Conservation (phyloP, 2,329 filamentous ascomycete species). For the Zasmidium angulare region DNA sequence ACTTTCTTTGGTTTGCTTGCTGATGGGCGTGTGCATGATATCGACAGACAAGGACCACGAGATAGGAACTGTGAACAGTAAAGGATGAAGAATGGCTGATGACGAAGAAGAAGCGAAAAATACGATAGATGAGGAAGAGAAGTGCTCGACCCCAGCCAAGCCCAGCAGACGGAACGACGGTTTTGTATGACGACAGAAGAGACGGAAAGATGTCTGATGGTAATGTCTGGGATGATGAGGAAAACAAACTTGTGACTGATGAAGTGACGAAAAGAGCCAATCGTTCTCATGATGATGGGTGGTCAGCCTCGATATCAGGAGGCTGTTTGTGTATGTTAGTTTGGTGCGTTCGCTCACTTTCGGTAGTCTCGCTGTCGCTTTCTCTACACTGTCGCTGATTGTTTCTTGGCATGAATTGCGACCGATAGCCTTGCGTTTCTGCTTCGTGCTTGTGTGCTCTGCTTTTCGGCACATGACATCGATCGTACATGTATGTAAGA, state of each 20-base stretch:
- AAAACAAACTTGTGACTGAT: no score
- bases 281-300: not conserved
- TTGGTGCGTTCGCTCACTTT: not conserved
- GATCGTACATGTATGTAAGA: not conserved
- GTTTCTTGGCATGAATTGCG: not conserved
- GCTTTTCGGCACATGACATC: not conserved
- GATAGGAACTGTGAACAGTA: constrained; percentile 1
- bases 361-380: not conserved
- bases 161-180: not conserved
- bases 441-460: not conserved
- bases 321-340: constrained; percentile 1
- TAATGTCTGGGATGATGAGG: constrained; percentile 1
- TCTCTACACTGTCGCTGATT: not conserved
- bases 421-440: no score
- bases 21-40: constrained; percentile 5
- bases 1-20: not conserved
- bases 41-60: not conserved
- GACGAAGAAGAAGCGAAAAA: constrained; percentile 2
- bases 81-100: constrained; percentile 2
- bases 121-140: constrained; percentile 10
- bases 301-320: not conserved
- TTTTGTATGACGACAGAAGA: constrained; percentile 1
- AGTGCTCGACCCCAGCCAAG: not conserved
- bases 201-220: not conserved
- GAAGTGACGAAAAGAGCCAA: no score